Evolutionary conservation across 108 stramenopile genomes (phyloP), one percentile per base, ranked within the genome.

Genomic region (Skeletonema tropicum): DNA sequence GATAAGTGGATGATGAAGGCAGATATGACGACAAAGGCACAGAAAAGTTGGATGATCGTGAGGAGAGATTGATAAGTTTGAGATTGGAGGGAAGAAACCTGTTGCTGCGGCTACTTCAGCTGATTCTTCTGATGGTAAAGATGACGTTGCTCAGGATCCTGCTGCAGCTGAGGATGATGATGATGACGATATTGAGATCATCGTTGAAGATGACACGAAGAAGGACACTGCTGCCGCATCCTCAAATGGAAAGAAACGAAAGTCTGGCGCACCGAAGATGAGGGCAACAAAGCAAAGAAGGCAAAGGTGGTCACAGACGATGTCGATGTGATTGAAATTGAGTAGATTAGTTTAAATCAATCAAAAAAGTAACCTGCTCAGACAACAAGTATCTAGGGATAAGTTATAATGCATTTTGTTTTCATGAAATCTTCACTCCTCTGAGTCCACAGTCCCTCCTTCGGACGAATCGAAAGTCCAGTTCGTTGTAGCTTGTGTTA

Each of bases 51-150:
- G 77, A 80, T 66, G 86, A 87, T 63, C 74, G 80, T 29, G 86
- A 80, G 33, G n/a, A n/a, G 79, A 82, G 76, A 63, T 72, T 46
- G 85, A 87, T 57, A 83, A 89, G 39, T 89, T 89, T 64, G 83
- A 86, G 52, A 79, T 93, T 57, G 79, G 87, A 17, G 92, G 89
- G 3, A 85, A 88, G 19, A 85, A 71, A 64, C 82, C 83, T 5
- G 76, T 61, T 35, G 73, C 58, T 17, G 14, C 23, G 17, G 77
- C 49, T 13, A 17, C 38, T 31, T 41, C 45, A 29, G 33, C 59
- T 38, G 25, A 29, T 33, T 25, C 65, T 12, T 32, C 49, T 38
- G 64, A 5, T 32, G 32, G 38, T 45, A 63, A 69, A 42, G 60
- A 60, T 6, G 30, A 60, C 25, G 35, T 30, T 26, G 63, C 48